Base-by-base conservation (phyloP, 2,329 filamentous ascomycete genomes). In the Emydomyces testavorans region DNA sequence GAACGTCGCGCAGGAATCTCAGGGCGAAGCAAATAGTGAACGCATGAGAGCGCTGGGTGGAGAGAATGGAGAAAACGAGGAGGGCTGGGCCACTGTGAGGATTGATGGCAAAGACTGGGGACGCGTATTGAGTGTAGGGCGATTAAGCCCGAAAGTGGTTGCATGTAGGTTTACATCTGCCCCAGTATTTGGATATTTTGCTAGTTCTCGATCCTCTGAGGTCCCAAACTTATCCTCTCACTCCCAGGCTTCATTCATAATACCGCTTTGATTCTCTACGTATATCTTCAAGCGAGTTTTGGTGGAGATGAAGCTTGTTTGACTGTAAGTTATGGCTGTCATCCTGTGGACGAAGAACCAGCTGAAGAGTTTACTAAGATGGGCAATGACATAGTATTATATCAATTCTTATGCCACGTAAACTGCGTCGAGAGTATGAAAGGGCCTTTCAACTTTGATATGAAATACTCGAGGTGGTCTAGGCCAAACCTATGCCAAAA, bases 91-190 rank as follows among this genome's bases (percentile, higher is more conserved):
- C 1, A 87, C 79, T 20, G 90, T 96, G 29, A 76, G 85, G 46
- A 88, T 96, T 20, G 92, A 96, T 66, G 92, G 88, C 28, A 83
- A 80, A 63, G 92, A 98, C 63, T 96, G 92, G 90, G 87, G 87
- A 26, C 80, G 79, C 56, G 90, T 96, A n/a, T 72, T 98, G 55
- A 93, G 87, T 63, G 89, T 96, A 10, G 90, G 90, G 1, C 75
- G 89, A 43, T 69, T 96, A 24, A 90, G 92, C 57, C 90, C 88
- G 0, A 76, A 87, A 56, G 90, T 96, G 44, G 92, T 96, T 70
- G 92, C 89, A 49, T 95, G 89, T 81, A 54, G 68, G 77, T 61
- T 15, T 16, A 18, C 34, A 23, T n/a, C 31, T 35, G 8, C 23
- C 26, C 15, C 15, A 42, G 6, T 21, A 50, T 5, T 20, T 35